Percentiles rank a stretch among this genome's conserved stretches.
These are phyloP conservation scores for Pythium oligandrum DNA, from an alignment of 352 stramenopile genomes.

Conservation along the genomic window DNA sequence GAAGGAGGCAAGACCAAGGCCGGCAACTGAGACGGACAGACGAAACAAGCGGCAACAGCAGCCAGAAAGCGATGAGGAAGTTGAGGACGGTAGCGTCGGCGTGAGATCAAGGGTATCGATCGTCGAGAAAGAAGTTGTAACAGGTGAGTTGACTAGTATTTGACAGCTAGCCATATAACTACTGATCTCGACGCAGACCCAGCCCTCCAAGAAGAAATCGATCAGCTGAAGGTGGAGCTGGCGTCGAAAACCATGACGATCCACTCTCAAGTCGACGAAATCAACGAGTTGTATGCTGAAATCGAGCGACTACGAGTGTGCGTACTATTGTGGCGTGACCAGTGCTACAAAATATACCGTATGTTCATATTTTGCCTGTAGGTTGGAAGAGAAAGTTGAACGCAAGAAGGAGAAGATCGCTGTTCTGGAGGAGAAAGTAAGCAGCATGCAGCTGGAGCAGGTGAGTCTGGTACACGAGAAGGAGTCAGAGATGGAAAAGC, in stretches of 20 bases:
- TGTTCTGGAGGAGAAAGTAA: constrained; percentile 24
- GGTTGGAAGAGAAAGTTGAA: constrained; percentile 32
- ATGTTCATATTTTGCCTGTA: not conserved
- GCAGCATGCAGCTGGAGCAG: constrained; percentile 37
- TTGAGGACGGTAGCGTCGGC: not conserved
- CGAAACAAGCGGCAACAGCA: constrained; percentile 11
- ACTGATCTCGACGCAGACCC: constrained; percentile 17
- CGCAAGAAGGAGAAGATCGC: constrained; percentile 32
- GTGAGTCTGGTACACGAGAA: constrained; percentile 50
- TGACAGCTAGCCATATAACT: not conserved
- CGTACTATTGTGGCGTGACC: not conserved
- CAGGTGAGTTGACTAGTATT: no score
- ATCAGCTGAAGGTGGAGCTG: constrained; percentile 50
- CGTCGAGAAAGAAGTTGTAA: constrained; percentile 13
- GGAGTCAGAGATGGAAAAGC: constrained; percentile 35
- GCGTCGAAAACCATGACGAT: constrained; percentile 50
- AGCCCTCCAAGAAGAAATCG: constrained; percentile 46
- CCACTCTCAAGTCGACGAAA: constrained; percentile 54
- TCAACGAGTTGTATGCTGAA: constrained; percentile 49
- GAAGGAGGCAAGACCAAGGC: constrained; percentile 22
- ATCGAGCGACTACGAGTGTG: constrained; percentile 50
- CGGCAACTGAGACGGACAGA: constrained; percentile 23
- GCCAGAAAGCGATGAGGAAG: constrained; percentile 21
- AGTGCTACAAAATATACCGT: no score
- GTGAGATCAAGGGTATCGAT: not conserved